phyloP scores from a whole-genome alignment of 2,329 filamentous ascomycete species.

The Cordyceps pruinosa region DNA sequence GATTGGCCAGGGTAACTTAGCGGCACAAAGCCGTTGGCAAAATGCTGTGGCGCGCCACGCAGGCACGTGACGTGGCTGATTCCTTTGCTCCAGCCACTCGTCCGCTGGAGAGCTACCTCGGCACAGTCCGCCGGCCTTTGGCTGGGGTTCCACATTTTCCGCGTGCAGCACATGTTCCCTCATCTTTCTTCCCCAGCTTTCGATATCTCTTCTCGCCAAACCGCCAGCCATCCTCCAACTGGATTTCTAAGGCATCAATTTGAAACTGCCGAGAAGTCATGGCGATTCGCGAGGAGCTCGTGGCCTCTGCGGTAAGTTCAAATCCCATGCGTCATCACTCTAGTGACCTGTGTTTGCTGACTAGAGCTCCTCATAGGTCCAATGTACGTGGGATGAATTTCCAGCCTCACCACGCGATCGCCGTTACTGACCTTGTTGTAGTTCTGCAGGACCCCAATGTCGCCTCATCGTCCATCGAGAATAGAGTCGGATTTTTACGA shows the following conservation, averaged over 20 bases:
- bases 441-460: conserved; percentile 94
- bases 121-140: conserved; percentile 21
- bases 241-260: background rate
- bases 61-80: conserved; percentile 20
- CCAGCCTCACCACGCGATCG: background rate
- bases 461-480: conserved; percentile 81
- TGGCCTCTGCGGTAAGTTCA: conserved; percentile 65
- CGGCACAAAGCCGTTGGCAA: too few relatives aligned
- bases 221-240: conserved; percentile 9
- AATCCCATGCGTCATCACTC: background rate
- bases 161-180: conserved; percentile 25
- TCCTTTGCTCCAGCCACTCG: background rate
- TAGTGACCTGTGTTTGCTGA: conserved; percentile 7
- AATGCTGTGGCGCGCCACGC: conserved; percentile 15
- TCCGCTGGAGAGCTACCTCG: conserved; percentile 19
- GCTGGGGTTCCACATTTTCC: conserved; percentile 20
- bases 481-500: conserved; percentile 84
- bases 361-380: conserved; percentile 25
- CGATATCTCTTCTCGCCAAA: background rate
- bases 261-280: conserved; percentile 34
- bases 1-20: conserved; percentile 11
- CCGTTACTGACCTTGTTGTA: conserved; percentile 30
- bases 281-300: conserved; percentile 90
- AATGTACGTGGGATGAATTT: conserved; percentile 31
- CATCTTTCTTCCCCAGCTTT: conserved; percentile 14